Evolutionary conservation across 257 asterid species (phyloP).

Genomic region (Leonotis leonurus): DNA sequence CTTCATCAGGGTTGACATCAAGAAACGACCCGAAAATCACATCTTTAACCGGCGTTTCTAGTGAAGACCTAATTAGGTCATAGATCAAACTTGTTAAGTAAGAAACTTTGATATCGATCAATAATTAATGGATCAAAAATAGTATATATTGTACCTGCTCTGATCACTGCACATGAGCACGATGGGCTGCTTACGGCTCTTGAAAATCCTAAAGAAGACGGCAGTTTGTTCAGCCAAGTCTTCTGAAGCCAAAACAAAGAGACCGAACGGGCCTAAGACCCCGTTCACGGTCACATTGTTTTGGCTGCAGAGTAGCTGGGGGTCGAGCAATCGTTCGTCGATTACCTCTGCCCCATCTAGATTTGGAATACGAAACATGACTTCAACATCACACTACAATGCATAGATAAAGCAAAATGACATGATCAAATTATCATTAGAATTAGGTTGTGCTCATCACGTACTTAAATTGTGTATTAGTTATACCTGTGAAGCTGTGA

Average conservation of each 20-base stretch:
- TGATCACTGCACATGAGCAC: conserved; percentile 53
- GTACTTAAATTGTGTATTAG: too few relatives aligned
- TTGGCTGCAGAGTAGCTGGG: conserved; percentile 26
- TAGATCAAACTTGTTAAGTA: background rate
- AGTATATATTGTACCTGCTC: conserved; percentile 29
- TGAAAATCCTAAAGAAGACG: conserved; percentile 36
- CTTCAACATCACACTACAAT: conserved; percentile 32
- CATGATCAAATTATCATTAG: background rate
- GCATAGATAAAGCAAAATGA: background rate
- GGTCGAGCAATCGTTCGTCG: conserved; percentile 19
- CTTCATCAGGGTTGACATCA: conserved; percentile 35
- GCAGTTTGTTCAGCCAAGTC: conserved; percentile 42
- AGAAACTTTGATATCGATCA: background rate
- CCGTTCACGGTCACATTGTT: conserved; percentile 23
- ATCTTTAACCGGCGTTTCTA: conserved; percentile 23
- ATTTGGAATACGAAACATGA: conserved; percentile 14
- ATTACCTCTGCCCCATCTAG: conserved; percentile 25
- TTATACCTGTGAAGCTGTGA: conserved; percentile 34
- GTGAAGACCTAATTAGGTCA: conserved; percentile 32
- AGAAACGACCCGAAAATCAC: conserved; percentile 36
- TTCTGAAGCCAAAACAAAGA: conserved; percentile 34
- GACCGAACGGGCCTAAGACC: conserved; percentile 43
- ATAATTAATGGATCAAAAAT: background rate
- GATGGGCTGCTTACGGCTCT: conserved; percentile 14
- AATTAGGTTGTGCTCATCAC: background rate